Evolutionary conservation across 805 yeast species (phyloP).

Genomic region (Kuraishia piskuri): DNA sequence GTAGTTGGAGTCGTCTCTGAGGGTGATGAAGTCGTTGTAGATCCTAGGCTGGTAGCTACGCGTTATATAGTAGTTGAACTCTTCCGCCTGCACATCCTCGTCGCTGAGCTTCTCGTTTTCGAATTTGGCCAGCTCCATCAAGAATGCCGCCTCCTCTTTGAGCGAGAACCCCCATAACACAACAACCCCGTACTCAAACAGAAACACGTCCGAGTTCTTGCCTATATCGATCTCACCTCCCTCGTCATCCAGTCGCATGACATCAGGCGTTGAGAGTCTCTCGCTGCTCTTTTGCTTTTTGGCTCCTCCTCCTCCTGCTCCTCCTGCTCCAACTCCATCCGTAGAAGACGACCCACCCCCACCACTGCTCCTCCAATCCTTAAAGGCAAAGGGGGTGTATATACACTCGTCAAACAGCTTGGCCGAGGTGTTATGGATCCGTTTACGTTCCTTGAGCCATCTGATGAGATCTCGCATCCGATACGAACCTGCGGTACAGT

Average conservation of each 20-base stretch:
- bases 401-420: slow-evolving; percentile 90
- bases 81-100: slow-evolving; percentile 91
- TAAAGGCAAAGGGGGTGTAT: slow-evolving; percentile 82
- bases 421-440: slow-evolving; percentile 71
- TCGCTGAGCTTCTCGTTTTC: slow-evolving; percentile 86
- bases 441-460: slow-evolving; percentile 75
- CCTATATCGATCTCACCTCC: slow-evolving; percentile 93
- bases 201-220: slow-evolving; percentile 67
- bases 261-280: slow-evolving; percentile 17
- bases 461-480: slow-evolving; percentile 78
- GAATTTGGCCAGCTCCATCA: slow-evolving; percentile 80
- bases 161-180: slow-evolving; percentile 93
- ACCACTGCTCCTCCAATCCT: slow-evolving; percentile 57
- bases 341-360: slow-evolving; percentile 9
- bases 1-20: slow-evolving; percentile 83
- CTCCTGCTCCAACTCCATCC: background rate
- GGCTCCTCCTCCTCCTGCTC: background rate
- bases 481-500: slow-evolving; percentile 91
- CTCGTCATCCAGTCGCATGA: slow-evolving; percentile 78
- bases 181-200: slow-evolving; percentile 95
- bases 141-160: slow-evolving; percentile 73
- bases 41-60: slow-evolving; percentile 91
- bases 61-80: slow-evolving; percentile 90
- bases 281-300: slow-evolving; percentile 13
- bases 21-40: slow-evolving; percentile 89